Evolutionary conservation across 2,329 filamentous ascomycete genomes (phyloP), one percentile per base, ranked within the genome.

Genomic region (Chaetomium olivaceum): DNA sequence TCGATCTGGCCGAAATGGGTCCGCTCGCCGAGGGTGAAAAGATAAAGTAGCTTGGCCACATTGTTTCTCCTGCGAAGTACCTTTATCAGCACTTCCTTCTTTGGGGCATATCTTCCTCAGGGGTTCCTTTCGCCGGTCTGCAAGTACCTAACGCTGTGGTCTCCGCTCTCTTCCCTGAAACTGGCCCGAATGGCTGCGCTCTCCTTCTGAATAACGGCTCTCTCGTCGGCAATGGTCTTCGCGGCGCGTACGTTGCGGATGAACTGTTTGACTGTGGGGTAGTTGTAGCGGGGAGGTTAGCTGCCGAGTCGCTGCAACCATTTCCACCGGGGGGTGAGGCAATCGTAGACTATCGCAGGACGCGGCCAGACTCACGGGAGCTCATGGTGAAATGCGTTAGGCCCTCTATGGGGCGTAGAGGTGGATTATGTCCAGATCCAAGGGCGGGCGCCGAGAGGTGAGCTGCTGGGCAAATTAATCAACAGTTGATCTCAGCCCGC

Each of bases 1-100:
- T 99, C 95, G 76, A 99, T 99, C 83, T 99, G 95, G 60, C 95
- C 95, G 77, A 99, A 99, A 80, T 99, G 95, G 64, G 95, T 99
- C 74, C 95, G 88, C 81, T 99, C 95, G 70, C 95, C 95, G 51
- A 99, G 86, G 1, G 95, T 99, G 79, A 99, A 99, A 67, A 99
- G 91, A 77, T 99, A 99, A 48, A 99, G 87, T 43, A 99, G 87
- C 80, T 99, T 99, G 67, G 95, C 93, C 74, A 99, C 95, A 85
- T 99, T 99, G 83, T 99, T 99, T 77, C 95, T 89, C 81, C 94
- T 97, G 78, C 65, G 52, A 33, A 46, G 33, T 46, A 27, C 60
- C 62, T 68, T 56, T 67, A 72, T 67, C 65, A 72, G 68, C 66
- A 64, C 52, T 63, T 43, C 50, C 64, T 52, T 43, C 50, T 63